Conservation (phyloP, 345 rosid genomes). For the Populus euphratica region DNA sequence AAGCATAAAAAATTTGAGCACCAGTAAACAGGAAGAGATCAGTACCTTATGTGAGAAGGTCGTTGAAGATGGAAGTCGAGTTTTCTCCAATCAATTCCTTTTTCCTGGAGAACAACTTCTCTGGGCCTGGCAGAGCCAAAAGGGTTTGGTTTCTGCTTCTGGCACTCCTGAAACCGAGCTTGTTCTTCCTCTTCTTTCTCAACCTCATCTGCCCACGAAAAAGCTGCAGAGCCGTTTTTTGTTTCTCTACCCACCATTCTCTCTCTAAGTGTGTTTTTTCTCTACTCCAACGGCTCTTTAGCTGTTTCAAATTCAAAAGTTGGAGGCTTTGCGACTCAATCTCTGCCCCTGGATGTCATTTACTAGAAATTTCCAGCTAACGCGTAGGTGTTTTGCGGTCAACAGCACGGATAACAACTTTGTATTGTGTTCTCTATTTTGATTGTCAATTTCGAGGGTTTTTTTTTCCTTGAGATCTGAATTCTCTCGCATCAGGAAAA, state of each 20-base stretch:
- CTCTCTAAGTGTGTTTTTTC: background rate
- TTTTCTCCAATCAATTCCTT: slow-evolving; percentile 25
- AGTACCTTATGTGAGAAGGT: slow-evolving; percentile 1
- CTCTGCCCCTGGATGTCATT: background rate
- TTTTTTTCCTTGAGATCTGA: too few species aligned
- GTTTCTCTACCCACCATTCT: slow-evolving; percentile 12
- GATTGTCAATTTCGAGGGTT: too few species aligned
- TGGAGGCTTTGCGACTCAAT: background rate
- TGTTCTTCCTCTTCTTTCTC: slow-evolving; percentile 25
- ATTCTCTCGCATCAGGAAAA: too few species aligned
- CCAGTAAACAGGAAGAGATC: background rate
- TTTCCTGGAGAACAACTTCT: slow-evolving; percentile 27
- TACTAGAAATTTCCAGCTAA: background rate
- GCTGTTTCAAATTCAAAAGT: slow-evolving; percentile 13
- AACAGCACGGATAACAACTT: background rate
- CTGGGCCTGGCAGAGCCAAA: slow-evolving; percentile 35
- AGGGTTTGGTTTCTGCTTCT: slow-evolving; percentile 24
- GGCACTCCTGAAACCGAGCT: background rate
- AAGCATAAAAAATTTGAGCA: background rate
- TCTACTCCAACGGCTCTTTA: slow-evolving; percentile 16
- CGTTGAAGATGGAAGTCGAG: slow-evolving; percentile 12
- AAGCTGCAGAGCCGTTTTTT: background rate
- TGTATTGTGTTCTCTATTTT: background rate
- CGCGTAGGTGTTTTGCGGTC: background rate
- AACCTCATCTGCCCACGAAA: slow-evolving; percentile 32